phyloP scores from a whole-genome alignment of 352 stramenopile species.

The Globisporangium polare region DNA sequence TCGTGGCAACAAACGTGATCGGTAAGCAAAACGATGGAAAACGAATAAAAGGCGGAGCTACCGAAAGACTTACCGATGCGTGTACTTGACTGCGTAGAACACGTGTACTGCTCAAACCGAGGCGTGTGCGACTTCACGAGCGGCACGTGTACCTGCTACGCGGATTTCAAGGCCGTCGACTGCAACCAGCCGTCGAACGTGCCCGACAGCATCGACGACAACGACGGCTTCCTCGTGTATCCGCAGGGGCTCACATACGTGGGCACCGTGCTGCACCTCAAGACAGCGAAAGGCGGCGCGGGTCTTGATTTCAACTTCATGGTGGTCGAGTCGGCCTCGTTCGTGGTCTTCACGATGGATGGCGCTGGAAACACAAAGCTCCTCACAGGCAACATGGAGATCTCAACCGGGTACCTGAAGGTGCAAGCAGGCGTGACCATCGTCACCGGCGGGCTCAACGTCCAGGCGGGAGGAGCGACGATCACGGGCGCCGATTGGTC shows the following conservation, averaged over 20 bases:
- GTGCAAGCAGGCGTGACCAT: conserved; percentile 35
- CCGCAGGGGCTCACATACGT: conserved; percentile 47
- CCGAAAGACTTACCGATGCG: background rate
- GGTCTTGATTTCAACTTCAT: conserved; percentile 63
- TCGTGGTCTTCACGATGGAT: conserved; percentile 50
- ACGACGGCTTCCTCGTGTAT: conserved; percentile 69
- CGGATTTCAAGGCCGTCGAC: conserved; percentile 69
- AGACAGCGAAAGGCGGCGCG: conserved; percentile 47
- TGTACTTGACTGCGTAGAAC: conserved; percentile 36
- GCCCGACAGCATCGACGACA: conserved; percentile 61
- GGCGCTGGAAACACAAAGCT: conserved; percentile 47
- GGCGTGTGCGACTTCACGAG: conserved; percentile 71
- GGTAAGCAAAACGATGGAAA: conserved; percentile 25
- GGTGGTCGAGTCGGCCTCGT: conserved; percentile 41
- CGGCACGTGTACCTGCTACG: conserved; percentile 67
- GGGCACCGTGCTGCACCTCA: conserved; percentile 57
- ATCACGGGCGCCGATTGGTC: conserved; percentile 25
- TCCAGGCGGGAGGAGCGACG: conserved; percentile 27
- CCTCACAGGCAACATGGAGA: conserved; percentile 39
- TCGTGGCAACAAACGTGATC: conserved; percentile 44
- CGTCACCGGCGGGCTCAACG: conserved; percentile 30
- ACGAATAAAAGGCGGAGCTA: background rate
- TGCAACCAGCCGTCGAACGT: conserved; percentile 68
- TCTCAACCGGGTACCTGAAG: conserved; percentile 51
- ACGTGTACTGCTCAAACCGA: conserved; percentile 75